These are phyloP conservation scores for Ceratocystis albifundus DNA, from an alignment of 2,329 filamentous ascomycete genomes.

Conservation along the genomic window DNA sequence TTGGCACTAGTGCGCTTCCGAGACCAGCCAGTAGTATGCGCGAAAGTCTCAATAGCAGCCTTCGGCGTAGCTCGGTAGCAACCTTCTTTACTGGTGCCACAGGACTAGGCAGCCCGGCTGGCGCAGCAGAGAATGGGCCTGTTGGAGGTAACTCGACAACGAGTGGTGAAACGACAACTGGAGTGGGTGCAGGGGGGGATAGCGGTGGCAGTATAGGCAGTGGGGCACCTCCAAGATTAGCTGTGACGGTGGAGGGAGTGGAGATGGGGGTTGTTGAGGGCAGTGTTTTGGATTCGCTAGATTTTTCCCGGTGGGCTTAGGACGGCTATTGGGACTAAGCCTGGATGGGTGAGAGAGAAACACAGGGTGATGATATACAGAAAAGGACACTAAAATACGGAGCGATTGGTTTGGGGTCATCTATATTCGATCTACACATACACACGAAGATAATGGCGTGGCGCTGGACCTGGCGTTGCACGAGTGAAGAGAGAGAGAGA, in stretches of 20 bases:
- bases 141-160: conserved; percentile 30
- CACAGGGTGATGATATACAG: neutral
- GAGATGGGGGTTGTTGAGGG: conserved; percentile 32
- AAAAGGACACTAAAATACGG: conserved; percentile 6
- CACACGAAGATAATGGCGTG: no score
- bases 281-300: conserved; percentile 37
- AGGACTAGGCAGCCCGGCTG: neutral
- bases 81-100: conserved; percentile 44
- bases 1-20: conserved; percentile 28
- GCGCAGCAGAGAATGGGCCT: neutral
- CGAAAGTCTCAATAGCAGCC: conserved; percentile 48
- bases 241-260: conserved; percentile 43
- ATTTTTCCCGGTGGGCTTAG: conserved; percentile 41
- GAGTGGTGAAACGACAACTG: conserved; percentile 46
- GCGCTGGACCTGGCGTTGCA: no score
- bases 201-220: conserved; percentile 42
- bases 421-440: neutral
- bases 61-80: conserved; percentile 52
- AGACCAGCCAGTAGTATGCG: conserved; percentile 42
- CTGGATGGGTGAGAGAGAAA: neutral
- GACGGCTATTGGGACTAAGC: neutral
- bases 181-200: conserved; percentile 42
- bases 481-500: no score
- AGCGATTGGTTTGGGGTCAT: neutral
- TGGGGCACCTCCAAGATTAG: neutral